Evolutionary conservation across 257 asterid species (phyloP).

Genomic region (Solanum verrucosum): DNA sequence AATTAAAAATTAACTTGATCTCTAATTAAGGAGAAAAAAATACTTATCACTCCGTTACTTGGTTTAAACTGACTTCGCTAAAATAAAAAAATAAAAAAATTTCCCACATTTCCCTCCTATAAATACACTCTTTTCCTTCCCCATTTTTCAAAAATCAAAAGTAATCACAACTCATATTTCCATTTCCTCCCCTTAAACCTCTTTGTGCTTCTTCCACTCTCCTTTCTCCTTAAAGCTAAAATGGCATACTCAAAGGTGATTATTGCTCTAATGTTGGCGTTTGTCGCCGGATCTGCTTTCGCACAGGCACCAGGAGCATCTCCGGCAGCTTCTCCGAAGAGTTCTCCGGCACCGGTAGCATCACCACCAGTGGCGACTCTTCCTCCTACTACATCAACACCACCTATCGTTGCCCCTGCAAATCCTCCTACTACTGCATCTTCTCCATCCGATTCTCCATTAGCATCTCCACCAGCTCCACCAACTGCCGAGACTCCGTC

Average conservation of each 20-base stretch:
- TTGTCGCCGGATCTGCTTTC: slow-evolving; percentile 26
- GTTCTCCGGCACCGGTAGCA: slow-evolving; percentile 13
- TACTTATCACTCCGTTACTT: no score
- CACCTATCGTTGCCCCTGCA: slow-evolving; percentile 22
- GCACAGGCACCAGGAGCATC: slow-evolving; percentile 43
- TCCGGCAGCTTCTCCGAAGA: slow-evolving; percentile 32
- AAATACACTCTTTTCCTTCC: background rate
- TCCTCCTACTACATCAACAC: background rate
- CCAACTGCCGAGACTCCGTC: no score
- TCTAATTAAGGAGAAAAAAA: no score
- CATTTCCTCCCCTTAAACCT: background rate
- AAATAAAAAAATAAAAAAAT: no score
- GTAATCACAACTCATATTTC: background rate
- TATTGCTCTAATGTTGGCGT: slow-evolving; percentile 20
- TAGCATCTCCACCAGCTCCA: no score
- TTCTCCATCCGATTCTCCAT: slow-evolving; percentile 5
- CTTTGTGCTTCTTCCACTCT: background rate
- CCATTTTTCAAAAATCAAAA: background rate
- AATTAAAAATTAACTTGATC: background rate
- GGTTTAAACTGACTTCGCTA: background rate
- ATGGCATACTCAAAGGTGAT: slow-evolving; percentile 23
- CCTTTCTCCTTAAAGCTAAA: background rate
- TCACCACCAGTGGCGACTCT: slow-evolving; percentile 8
- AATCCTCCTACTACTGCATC: background rate
- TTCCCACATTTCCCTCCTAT: background rate